Conservation (phyloP, 192 early-diverging fungal species). For the Paraglomus brasilianum region DNA sequence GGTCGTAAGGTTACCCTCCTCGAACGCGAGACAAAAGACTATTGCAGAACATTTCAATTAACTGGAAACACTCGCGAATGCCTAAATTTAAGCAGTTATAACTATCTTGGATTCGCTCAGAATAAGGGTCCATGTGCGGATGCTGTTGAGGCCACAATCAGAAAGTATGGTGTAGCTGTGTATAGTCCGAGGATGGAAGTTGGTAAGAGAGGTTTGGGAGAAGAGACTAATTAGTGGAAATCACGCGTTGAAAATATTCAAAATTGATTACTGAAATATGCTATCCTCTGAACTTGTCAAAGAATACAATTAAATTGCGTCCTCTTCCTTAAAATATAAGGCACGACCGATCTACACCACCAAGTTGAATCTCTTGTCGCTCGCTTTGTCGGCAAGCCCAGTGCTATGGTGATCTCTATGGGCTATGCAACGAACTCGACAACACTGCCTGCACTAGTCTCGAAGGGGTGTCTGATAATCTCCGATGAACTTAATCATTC, state of each 20-base stretch:
- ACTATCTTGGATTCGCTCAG: conserved; percentile 98
- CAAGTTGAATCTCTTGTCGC: conserved; percentile 86
- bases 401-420: conserved; percentile 88
- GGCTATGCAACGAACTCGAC: conserved; percentile 97
- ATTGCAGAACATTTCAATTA: conserved; percentile 80
- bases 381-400: conserved; percentile 85
- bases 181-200: conserved; percentile 70
- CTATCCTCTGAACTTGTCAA: no score
- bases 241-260: no score
- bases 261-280: no score
- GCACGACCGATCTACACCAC: conserved; percentile 56
- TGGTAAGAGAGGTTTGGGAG: conserved; percentile 54
- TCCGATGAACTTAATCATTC: conserved; percentile 96
- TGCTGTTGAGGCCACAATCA: conserved; percentile 76
- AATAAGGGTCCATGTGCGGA: conserved; percentile 91
- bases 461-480: conserved; percentile 86
- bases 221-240: no score
- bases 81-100: conserved; percentile 95
- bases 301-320: no score
- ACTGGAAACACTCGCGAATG: conserved; percentile 77
- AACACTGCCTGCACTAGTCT: conserved; percentile 84
- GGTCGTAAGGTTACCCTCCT: conserved; percentile 82
- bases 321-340: no score
- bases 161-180: conserved; percentile 68
- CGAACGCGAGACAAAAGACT: conserved; percentile 83